Evolutionary conservation across 306 rosid genomes (phyloP), one percentile per base, ranked within the genome.

Genomic region (Lathyrus tuberosus): DNA sequence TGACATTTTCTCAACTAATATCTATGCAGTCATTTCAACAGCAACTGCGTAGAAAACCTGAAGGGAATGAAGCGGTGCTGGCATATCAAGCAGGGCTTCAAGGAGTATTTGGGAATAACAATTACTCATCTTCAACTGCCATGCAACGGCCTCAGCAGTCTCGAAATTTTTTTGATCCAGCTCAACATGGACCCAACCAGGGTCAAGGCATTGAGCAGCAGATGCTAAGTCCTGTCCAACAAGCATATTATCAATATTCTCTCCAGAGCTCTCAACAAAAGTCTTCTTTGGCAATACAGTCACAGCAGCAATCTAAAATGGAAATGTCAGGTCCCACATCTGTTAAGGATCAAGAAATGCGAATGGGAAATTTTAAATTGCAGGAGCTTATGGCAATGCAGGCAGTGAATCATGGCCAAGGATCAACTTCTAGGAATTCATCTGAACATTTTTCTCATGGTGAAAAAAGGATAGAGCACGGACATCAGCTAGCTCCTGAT

Each of bases 221-320:
- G 63, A 82, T 73, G 68, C 74, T 78, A 46, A 90, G 77, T 84
- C 94, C 93, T 31, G 83, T 77, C 31, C 96, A 85, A 58, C 97
- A 91, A 63, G 95, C 97, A 72, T 88, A 90, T 78, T 74, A 84
- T 79, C 98, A 93, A 49, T 85, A 88, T 83, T 89, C 97, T 75
- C 60, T 86, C 44, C 96, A 91, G 78, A 86, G 86, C 59, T 77
- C 90, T 10, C 98, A 90, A 48, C 97, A 87, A 73, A 94, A 86
- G 76, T 77, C 97, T 68, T 88, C 91, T 73, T 52, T 87, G 85
- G 82, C 84, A 56, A 83, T 84, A 86, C 96, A 88, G 62, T 82
- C 98, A 2, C 95, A 83, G 65, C 96, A 90, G 81, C 94, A 88
- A 74, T 75, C 90, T 63, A 88, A 88, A 78, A 79, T 84, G 88